A percentile compares a stretch with the other conserved stretches of the same genome.
These are phyloP conservation scores for Pilobolus umbonatus DNA, from an alignment of 192 early-diverging fungal species.

Conservation along the genomic window DNA sequence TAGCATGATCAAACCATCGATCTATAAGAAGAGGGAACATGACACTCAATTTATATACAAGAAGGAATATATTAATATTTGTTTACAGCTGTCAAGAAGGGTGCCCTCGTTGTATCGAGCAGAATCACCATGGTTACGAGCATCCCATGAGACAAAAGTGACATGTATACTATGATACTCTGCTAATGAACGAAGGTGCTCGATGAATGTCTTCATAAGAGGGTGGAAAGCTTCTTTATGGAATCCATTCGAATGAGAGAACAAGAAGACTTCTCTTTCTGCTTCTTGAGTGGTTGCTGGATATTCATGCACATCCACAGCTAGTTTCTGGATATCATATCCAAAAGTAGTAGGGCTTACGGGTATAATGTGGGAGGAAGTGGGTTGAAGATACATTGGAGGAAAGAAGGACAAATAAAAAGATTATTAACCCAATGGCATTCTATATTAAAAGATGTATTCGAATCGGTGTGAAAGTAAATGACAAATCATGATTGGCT, in stretches of 20 bases:
- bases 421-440: too few species aligned
- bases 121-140: slow-evolving; percentile 55
- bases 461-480: too few species aligned
- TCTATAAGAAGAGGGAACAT: slow-evolving; percentile 20
- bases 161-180: slow-evolving; percentile 13
- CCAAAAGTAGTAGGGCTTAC: slow-evolving; percentile 3
- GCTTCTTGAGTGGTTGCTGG: neutral
- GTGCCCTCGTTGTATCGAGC: slow-evolving; percentile 43
- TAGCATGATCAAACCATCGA: slow-evolving; percentile 48
- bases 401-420: too few species aligned
- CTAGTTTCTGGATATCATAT: slow-evolving; percentile 12
- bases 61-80: neutral
- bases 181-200: slow-evolving; percentile 13
- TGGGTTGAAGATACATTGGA: slow-evolving; percentile 8
- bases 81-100: neutral
- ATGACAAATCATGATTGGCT: too few species aligned
- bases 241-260: slow-evolving; percentile 56
- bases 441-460: too few species aligned
- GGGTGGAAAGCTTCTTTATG: slow-evolving; percentile 56
- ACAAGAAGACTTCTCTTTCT: slow-evolving; percentile 35
- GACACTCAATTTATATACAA: neutral
- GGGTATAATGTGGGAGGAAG: slow-evolving; percentile 11
- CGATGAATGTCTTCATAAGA: slow-evolving; percentile 33
- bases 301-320: slow-evolving; percentile 19
- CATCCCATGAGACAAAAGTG: slow-evolving; percentile 50